Conservation (phyloP, 1,139 yeast genomes). For the Blastobotrys malaysiensis region DNA sequence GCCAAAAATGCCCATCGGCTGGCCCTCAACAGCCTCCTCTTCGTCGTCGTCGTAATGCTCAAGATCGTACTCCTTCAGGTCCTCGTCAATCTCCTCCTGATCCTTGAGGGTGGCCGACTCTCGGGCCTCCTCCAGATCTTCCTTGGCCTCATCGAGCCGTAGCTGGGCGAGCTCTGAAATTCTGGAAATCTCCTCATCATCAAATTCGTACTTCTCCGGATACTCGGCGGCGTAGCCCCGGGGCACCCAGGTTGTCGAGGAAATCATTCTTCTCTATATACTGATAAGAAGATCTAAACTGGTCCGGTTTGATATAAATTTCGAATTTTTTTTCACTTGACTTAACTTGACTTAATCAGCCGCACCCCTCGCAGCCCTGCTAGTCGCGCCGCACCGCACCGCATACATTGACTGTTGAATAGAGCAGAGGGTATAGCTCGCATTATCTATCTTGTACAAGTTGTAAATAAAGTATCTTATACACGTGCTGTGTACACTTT, state of each 20-base stretch:
- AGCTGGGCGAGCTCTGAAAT: constrained; percentile 80
- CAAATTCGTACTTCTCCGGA: constrained; percentile 81
- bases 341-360: neutral
- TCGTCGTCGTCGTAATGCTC: constrained; percentile 81
- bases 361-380: too few relatives aligned
- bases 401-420: too few relatives aligned
- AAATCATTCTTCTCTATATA: constrained; percentile 59
- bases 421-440: too few relatives aligned
- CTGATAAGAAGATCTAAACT: neutral
- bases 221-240: constrained; percentile 92
- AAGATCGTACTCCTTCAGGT: constrained; percentile 79
- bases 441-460: too few relatives aligned
- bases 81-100: constrained; percentile 43
- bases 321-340: neutral
- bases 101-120: constrained; percentile 24
- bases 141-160: constrained; percentile 45
- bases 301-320: neutral
- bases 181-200: constrained; percentile 90
- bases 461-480: too few relatives aligned
- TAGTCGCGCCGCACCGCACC: too few relatives aligned
- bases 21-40: constrained; percentile 48
- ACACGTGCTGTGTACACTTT: too few relatives aligned
- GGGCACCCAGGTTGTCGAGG: constrained; percentile 94
- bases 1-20: constrained; percentile 38
- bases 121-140: constrained; percentile 14